Conservation (phyloP, 2,329 filamentous ascomycete genomes). For the Scedosporium dehoogii region DNA sequence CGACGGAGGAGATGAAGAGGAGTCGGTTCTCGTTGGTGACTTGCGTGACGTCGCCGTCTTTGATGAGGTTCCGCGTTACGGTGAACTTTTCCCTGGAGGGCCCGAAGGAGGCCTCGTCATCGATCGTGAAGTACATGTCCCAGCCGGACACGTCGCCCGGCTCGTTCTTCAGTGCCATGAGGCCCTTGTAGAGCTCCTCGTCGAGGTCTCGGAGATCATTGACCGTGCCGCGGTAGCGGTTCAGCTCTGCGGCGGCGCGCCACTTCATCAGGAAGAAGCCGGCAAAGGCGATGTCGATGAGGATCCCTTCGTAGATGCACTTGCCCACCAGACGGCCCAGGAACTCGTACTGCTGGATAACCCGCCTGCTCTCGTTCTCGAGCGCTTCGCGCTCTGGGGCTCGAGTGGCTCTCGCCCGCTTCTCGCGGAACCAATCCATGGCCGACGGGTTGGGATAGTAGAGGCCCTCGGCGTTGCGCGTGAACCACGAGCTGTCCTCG, state of each 20-base stretch:
- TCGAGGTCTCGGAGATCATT: conserved; percentile 93
- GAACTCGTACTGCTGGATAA: conserved; percentile 77
- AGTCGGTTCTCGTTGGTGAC: conserved; percentile 91
- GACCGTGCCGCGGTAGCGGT: conserved; percentile 70
- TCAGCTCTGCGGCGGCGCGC: conserved; percentile 34
- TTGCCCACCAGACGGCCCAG: conserved; percentile 89
- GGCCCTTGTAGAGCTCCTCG: conserved; percentile 78
- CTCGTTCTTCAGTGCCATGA: conserved; percentile 77
- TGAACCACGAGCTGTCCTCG: conserved; percentile 56
- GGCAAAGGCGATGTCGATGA: conserved; percentile 87
- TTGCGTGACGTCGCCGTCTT: conserved; percentile 61
- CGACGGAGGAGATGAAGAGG: conserved; percentile 89
- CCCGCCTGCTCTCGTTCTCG: conserved; percentile 17
- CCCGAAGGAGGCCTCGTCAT: conserved; percentile 49
- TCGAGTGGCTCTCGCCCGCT: conserved; percentile 29
- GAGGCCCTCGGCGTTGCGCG: conserved; percentile 67
- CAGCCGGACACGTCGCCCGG: conserved; percentile 63
- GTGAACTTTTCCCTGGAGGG: conserved; percentile 35
- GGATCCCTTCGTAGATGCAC: conserved; percentile 92
- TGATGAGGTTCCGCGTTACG: conserved; percentile 64
- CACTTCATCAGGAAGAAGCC: conserved; percentile 95
- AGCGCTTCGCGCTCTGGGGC: background rate
- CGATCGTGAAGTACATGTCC: conserved; percentile 75
- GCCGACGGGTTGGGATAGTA: conserved; percentile 80
- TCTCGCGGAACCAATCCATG: conserved; percentile 57